Evolutionary conservation across 352 stramenopile genomes (phyloP).

Genomic region (Thalassiosira livingstoniorum): DNA sequence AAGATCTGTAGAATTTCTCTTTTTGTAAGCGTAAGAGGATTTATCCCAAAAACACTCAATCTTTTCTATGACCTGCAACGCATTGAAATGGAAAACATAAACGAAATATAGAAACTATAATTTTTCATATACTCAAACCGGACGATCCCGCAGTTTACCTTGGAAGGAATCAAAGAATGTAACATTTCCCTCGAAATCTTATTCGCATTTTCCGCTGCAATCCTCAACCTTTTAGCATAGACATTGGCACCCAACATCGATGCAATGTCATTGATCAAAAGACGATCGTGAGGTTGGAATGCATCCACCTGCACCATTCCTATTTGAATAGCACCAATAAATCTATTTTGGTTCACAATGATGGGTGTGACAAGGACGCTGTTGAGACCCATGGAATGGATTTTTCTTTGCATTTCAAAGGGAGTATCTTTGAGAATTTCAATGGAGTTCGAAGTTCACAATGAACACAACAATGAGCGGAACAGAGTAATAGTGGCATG

Average conservation of each 20-base stretch:
- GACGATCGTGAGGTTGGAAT: constrained; percentile 45
- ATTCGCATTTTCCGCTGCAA: constrained; percentile 25
- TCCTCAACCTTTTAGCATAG: constrained; percentile 46
- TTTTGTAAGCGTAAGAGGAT: constrained; percentile 27
- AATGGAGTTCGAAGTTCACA: too few relatives aligned
- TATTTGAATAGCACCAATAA: constrained; percentile 34
- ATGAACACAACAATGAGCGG: too few relatives aligned
- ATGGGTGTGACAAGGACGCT: constrained; percentile 44
- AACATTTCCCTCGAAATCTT: constrained; percentile 50
- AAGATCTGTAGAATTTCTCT: constrained; percentile 27
- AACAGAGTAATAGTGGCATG: too few relatives aligned
- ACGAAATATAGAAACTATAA: too few relatives aligned
- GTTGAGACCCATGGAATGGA: constrained; percentile 32
- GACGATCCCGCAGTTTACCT: too few relatives aligned
- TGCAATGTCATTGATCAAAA: constrained; percentile 49
- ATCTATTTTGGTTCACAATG: constrained; percentile 45
- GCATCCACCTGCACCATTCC: constrained; percentile 41
- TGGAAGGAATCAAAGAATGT: constrained; percentile 47
- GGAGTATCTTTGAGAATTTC: too few relatives aligned
- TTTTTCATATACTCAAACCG: too few relatives aligned
- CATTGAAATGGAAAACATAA: too few relatives aligned
- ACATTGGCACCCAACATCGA: constrained; percentile 44
- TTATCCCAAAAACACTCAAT: constrained; percentile 52
- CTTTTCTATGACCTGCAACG: too few relatives aligned
- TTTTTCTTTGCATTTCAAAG: constrained; percentile 27